These are phyloP conservation scores for Aspergillus incahuasiensis DNA, from an alignment of 495 filamentous ascomycete species.

Conservation along the genomic window DNA sequence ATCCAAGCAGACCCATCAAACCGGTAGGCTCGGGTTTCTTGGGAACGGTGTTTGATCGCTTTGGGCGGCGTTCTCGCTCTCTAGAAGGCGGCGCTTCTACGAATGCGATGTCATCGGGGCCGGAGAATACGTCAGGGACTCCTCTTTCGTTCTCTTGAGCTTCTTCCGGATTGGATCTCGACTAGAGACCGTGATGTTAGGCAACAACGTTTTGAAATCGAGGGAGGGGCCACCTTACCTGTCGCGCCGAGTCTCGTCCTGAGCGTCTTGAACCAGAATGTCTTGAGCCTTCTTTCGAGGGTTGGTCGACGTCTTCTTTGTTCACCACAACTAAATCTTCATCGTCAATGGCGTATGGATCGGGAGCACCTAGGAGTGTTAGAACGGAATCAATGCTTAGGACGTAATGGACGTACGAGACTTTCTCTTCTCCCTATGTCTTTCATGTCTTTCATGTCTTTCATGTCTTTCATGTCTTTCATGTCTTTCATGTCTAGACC, in stretches of 20 bases:
- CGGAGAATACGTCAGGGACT: constrained; percentile 37
- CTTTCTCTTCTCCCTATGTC: constrained; percentile 33
- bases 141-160: constrained; percentile 38
- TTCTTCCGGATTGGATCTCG: constrained; percentile 26
- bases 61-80: constrained; percentile 55
- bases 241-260: constrained; percentile 35
- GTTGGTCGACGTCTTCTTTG: constrained; percentile 40
- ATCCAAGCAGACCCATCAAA: constrained; percentile 46
- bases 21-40: constrained; percentile 45
- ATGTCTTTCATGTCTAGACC: constrained; percentile 33
- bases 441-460: constrained; percentile 35
- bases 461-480: constrained; percentile 36
- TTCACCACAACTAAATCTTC: constrained; percentile 58
- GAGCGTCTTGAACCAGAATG: constrained; percentile 26
- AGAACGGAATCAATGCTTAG: not conserved
- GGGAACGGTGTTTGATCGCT: constrained; percentile 39
- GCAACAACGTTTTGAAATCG: not conserved
- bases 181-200: constrained; percentile 13
- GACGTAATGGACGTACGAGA: constrained; percentile 28
- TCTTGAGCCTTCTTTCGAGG: constrained; percentile 32
- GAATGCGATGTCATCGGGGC: constrained; percentile 64
- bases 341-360: constrained; percentile 56
- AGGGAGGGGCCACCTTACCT: constrained; percentile 22
- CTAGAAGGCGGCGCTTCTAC: constrained; percentile 60
- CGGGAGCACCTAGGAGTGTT: constrained; percentile 37